phyloP scores from a whole-genome alignment of 352 stramenopile species.

The Aphanomyces stellatus region DNA sequence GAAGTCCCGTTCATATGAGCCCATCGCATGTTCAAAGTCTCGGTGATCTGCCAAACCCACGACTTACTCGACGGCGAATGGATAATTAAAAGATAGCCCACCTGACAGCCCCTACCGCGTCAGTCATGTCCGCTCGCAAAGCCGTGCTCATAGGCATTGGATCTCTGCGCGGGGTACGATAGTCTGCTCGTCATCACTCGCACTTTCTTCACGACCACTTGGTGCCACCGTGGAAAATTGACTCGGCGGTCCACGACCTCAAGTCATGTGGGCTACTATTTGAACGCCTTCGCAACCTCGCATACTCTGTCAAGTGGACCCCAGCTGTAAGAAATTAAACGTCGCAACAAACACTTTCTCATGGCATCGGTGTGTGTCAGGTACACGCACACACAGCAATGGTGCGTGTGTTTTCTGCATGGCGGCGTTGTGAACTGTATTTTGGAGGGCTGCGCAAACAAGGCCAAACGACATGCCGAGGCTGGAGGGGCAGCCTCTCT shows the following conservation, averaged over 20 bases:
- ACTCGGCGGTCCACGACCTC: conserved; percentile 7
- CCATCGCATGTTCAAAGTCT: too few species aligned
- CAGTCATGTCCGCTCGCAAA: too few species aligned
- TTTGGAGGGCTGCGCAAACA: conserved; percentile 3
- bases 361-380: background rate
- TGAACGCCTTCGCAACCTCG: background rate
- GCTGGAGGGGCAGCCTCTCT: too few species aligned
- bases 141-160: too few species aligned
- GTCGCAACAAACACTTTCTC: conserved; percentile 5
- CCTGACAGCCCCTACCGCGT: too few species aligned
- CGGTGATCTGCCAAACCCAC: too few species aligned
- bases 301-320: background rate
- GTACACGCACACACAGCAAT: conserved; percentile 7
- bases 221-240: conserved; percentile 1
- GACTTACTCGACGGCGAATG: too few species aligned
- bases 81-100: too few species aligned
- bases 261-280: background rate
- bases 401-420: background rate
- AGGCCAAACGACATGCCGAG: conserved; percentile 18
- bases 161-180: too few species aligned
- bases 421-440: background rate
- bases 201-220: too few species aligned
- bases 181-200: too few species aligned
- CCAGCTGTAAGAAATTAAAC: background rate
- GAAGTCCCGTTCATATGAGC: too few species aligned